Evolutionary conservation across 805 yeast genomes (phyloP).

Genomic region (Suhomyces canberraensis): DNA sequence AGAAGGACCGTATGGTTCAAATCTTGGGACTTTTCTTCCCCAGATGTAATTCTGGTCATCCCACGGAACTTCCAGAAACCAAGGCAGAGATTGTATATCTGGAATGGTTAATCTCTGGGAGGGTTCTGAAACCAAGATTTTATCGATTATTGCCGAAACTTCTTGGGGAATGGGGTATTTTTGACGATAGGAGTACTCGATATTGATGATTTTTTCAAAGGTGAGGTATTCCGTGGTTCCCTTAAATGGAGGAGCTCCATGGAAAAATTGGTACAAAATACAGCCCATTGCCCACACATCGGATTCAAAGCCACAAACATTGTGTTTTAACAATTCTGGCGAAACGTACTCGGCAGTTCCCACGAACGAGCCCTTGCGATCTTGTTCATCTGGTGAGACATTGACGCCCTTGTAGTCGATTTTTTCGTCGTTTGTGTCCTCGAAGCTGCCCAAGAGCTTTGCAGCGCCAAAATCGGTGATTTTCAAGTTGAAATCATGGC

Average conservation of each 20-base stretch:
- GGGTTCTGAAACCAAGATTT: constrained; percentile 32
- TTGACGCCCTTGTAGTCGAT: constrained; percentile 29
- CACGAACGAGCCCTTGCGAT: constrained; percentile 68
- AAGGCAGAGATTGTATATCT: constrained; percentile 29
- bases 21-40: constrained; percentile 27
- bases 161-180: constrained; percentile 26
- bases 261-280: constrained; percentile 75
- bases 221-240: constrained; percentile 83
- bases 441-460: constrained; percentile 49
- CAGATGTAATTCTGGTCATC: constrained; percentile 38
- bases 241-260: constrained; percentile 86
- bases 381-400: constrained; percentile 26
- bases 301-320: constrained; percentile 76
- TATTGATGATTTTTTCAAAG: constrained; percentile 79
- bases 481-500: constrained; percentile 81
- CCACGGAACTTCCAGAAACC: constrained; percentile 42
- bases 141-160: constrained; percentile 30
- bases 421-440: constrained; percentile 31
- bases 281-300: constrained; percentile 97
- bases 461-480: constrained; percentile 99
- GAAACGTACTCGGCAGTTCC: constrained; percentile 98
- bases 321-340: constrained; percentile 79
- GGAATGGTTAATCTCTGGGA: constrained; percentile 28
- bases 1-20: constrained; percentile 19
- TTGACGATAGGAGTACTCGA: constrained; percentile 56